These are phyloP conservation scores for Geopyxis carbonaria DNA, from an alignment of 495 filamentous ascomycete genomes.

Conservation along the genomic window DNA sequence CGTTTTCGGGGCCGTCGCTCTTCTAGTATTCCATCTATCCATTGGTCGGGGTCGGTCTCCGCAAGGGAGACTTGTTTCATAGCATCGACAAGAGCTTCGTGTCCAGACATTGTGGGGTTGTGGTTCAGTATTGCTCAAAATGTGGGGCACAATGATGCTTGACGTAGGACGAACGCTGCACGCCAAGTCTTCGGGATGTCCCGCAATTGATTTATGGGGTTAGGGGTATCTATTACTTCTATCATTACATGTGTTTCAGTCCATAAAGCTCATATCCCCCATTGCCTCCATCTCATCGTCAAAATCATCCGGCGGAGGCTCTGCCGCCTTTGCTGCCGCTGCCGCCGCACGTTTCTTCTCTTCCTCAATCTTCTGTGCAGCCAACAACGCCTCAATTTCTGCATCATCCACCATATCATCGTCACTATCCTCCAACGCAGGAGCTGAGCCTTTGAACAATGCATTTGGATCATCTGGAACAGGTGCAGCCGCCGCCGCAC, in stretches of 20 bases:
- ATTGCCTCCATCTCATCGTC: slow-evolving; percentile 51
- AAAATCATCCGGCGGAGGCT: slow-evolving; percentile 26
- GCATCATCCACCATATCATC: slow-evolving; percentile 14
- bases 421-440: slow-evolving; percentile 5
- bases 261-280: slow-evolving; percentile 36
- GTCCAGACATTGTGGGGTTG: background rate
- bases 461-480: slow-evolving; percentile 5
- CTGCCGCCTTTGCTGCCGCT: background rate
- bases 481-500: background rate
- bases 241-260: no score
- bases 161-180: no score
- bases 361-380: slow-evolving; percentile 6
- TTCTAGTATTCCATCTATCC: slow-evolving; percentile 42
- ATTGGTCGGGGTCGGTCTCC: slow-evolving; percentile 12
- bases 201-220: no score
- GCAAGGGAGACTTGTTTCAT: background rate
- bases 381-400: slow-evolving; percentile 19
- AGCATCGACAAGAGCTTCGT: background rate
- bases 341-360: background rate
- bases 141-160: no score
- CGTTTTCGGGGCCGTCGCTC: slow-evolving; percentile 40
- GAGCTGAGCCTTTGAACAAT: background rate
- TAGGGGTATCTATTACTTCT: no score
- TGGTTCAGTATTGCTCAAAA: no score
- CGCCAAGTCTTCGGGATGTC: no score